Conservation (phyloP, 352 stramenopile genomes). For the Pythium angustatum region DNA sequence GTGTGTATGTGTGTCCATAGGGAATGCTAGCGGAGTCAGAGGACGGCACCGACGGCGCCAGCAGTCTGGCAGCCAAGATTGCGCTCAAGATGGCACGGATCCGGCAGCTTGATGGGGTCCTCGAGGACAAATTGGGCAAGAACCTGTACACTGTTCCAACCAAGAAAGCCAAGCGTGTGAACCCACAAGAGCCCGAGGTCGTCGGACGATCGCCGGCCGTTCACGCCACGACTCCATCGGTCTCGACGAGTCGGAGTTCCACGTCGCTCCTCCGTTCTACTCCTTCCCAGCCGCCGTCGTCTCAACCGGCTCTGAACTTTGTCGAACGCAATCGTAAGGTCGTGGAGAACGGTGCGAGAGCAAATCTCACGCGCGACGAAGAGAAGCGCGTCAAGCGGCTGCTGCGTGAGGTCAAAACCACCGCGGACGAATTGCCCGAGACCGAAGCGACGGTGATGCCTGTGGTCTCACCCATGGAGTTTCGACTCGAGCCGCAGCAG, state of each 20-base stretch:
- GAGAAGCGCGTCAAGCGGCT: conserved; percentile 43
- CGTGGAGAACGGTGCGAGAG: conserved; percentile 68
- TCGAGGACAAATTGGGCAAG: conserved; percentile 67
- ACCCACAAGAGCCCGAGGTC: conserved; percentile 14
- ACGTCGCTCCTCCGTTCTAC: too few species aligned
- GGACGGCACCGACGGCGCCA: conserved; percentile 31
- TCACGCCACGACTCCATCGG: neutral
- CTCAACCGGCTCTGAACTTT: conserved; percentile 29
- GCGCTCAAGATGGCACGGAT: conserved; percentile 73
- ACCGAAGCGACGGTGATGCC: neutral
- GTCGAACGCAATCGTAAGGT: conserved; percentile 64
- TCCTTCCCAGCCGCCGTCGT: too few species aligned
- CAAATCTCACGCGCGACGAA: conserved; percentile 60
- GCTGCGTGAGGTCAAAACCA: conserved; percentile 26
- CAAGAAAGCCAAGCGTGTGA: conserved; percentile 30
- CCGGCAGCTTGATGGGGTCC: conserved; percentile 52
- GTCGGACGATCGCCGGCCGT: neutral
- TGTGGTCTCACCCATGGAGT: conserved; percentile 35
- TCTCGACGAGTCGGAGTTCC: conserved; percentile 2
- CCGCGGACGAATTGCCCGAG: neutral
- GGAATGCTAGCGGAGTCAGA: conserved; percentile 44
- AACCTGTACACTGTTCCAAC: conserved; percentile 40
- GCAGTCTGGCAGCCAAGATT: conserved; percentile 52
- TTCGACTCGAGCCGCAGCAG: conserved; percentile 37
- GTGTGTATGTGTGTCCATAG: too few species aligned